Evolutionary conservation across 2,329 filamentous ascomycete genomes (phyloP), one percentile per base, ranked within the genome.

Genomic region (Oidium heveae): DNA sequence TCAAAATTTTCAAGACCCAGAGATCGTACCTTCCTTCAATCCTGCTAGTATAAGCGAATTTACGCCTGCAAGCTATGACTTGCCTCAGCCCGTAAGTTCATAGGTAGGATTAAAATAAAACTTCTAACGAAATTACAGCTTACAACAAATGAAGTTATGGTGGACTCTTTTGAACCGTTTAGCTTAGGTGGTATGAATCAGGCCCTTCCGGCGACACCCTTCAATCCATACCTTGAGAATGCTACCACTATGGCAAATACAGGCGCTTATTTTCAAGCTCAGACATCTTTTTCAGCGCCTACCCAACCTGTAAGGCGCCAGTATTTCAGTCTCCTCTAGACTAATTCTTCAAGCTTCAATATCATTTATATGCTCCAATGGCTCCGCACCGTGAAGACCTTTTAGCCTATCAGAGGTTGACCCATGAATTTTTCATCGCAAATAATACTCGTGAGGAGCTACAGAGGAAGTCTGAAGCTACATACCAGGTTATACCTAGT

Each of bases 351-450:
- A 57, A 82, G 79, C 75, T 87, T 6, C 84, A 89, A 70, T 94
- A 95, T 66, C 91, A 98, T 66, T 74, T 94, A 13, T 98, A 98
- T 66, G 85, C 86, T 34, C 87, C 88, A 0, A 76, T 88, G 55
- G 86, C 86, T 6, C 80, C 85, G n/a, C 77, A 87, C 64, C 77
- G 80, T 57, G 84, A 89, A 58, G 86, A 86, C 58, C 72, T 94
- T 33, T 73, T 84, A 59, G 79, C 83, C 2, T 94, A 94, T 64
- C 89, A 98, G 65, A 79, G 86, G 56, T 81, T 82, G 56, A 80
- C 85, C 1, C 86, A 93, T 63, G 88, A 96, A 64, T 85, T 96
- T 59, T 98, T 98, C 67, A 76, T 96, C 44, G 79, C 86, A 0
- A 88, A 94, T 62, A 80, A 86, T 56, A 68, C 94, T 7, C 77